These are phyloP conservation scores for Rhodotorula toruloides DNA, from an alignment of 768 basidiomycete species.

Conservation along the genomic window DNA sequence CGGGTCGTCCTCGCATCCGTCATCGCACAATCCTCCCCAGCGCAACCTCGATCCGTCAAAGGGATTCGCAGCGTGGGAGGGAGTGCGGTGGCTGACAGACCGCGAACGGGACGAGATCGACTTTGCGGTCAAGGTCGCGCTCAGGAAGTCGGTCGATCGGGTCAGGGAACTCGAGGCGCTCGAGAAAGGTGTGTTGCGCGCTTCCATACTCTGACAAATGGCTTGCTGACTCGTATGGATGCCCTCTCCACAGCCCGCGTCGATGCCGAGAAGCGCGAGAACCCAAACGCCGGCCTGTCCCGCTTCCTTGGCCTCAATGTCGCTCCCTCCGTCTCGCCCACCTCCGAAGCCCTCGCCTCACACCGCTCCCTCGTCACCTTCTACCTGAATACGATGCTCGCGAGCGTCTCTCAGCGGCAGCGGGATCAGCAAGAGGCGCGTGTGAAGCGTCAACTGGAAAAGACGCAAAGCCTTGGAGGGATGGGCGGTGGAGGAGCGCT, in stretches of 20 bases:
- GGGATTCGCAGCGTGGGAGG: constrained; percentile 44
- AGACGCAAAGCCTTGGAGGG: constrained; percentile 68
- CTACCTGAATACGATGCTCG: constrained; percentile 75
- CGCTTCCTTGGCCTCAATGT: constrained; percentile 59
- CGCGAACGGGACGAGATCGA: constrained; percentile 95
- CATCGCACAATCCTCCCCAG: not conserved
- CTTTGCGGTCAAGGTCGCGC: constrained; percentile 76
- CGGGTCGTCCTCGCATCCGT: constrained; percentile 49
- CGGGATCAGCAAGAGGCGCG: constrained; percentile 92
- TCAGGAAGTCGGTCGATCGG: constrained; percentile 77
- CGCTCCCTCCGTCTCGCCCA: constrained; percentile 55
- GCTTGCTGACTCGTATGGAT: not conserved
- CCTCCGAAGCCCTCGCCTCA: constrained; percentile 71
- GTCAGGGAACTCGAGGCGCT: constrained; percentile 80
- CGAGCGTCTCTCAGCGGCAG: constrained; percentile 70
- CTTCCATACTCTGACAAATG: not conserved
- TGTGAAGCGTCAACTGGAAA: constrained; percentile 76
- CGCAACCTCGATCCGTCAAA: constrained; percentile 21
- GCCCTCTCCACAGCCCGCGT: constrained; percentile 18
- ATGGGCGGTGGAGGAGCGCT: constrained; percentile 55
- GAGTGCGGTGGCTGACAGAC: constrained; percentile 59
- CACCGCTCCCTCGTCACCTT: constrained; percentile 90
- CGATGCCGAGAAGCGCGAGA: constrained; percentile 16
- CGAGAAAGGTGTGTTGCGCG: constrained; percentile 68
- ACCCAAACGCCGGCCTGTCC: constrained; percentile 45